Evolutionary conservation across 1,284 basidiomycete genomes (phyloP), one percentile per base, ranked within the genome.

Genomic region (Leccinum cinnamomeum): DNA sequence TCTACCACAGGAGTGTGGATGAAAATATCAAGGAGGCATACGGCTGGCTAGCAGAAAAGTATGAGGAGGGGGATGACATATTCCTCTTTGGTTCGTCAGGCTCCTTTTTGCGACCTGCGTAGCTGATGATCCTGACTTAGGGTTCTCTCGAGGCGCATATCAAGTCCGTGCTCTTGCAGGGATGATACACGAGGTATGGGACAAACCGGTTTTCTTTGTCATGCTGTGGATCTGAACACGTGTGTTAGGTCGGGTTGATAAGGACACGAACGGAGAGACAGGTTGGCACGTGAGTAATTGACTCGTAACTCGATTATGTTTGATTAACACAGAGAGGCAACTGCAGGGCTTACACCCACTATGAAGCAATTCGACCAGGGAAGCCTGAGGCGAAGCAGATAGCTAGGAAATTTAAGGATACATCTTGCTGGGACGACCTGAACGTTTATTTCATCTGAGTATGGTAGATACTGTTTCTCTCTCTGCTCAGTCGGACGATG

Each of bases 401-500:
- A 28, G 25, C 25, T 28, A 28, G 25, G 1, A 28, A 28, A 28
- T 28, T 28, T 1, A 28, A 28, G 25, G 25, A 28, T 28, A 28
- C 25, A 28, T 28, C 1, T 28, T 28, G 25, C 25, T 46, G 56
- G 25, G 20, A 25, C 8, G 68, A 74, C 7, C 33, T 62, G 20
- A 1, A 76, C 25, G 1, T 25, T 25, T 25, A 79, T 50, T 78
- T 79, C 56, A 62, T 78, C 7, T 77, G 77, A 7, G 75, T 69
- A 10, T 79, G 78, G 78, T 57, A 28, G 5, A 46, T 12, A 28
- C n/a, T 14, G 25, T 28, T 28, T 28, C 25, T 28, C 25, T 28
- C 25, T 28, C 25, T 28, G 25, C 1, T 28, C 25, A 28, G 25
- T 7, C 25, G 25, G 25, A 28, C 25, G 25, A 28, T 28, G 1